Evolutionary conservation across 2,329 filamentous ascomycete genomes (phyloP).

Genomic region (Diaporthe sp.): DNA sequence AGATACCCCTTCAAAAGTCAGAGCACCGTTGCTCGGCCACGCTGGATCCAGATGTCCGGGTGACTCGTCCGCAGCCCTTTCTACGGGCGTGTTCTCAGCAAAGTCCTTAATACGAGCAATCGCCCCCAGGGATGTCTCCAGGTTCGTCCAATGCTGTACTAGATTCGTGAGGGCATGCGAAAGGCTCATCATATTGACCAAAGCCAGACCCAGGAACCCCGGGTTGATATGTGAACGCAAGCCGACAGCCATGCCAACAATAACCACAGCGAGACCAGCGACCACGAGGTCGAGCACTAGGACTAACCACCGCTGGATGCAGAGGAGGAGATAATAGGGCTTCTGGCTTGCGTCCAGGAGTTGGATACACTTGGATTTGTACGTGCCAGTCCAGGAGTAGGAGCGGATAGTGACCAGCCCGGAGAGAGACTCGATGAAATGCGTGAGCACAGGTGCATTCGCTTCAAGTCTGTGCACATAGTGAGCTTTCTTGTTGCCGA

Average conservation of each 20-base stretch:
- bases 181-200: conserved; percentile 31
- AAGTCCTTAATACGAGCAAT: conserved; percentile 68
- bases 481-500: neutral
- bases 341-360: conserved; percentile 62
- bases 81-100: conserved; percentile 54
- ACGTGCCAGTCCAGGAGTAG: conserved; percentile 60
- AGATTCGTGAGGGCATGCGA: conserved; percentile 57
- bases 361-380: conserved; percentile 53
- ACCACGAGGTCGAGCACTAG: conserved; percentile 62
- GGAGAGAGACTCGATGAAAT: conserved; percentile 57
- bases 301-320: conserved; percentile 64
- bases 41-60: neutral
- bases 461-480: conserved; percentile 40
- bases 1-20: conserved; percentile 32
- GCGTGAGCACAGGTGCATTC: conserved; percentile 23
- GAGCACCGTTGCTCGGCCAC: conserved; percentile 32
- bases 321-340: conserved; percentile 64
- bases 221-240: neutral
- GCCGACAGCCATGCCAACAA: conserved; percentile 57
- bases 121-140: conserved; percentile 70
- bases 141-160: conserved; percentile 63
- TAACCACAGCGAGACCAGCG: conserved; percentile 55
- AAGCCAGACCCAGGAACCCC: conserved; percentile 26
- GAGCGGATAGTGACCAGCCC: conserved; percentile 62
- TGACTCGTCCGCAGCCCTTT: conserved; percentile 47